Conservation (phyloP, 441 rosid species). For the Erodium texanum region DNA sequence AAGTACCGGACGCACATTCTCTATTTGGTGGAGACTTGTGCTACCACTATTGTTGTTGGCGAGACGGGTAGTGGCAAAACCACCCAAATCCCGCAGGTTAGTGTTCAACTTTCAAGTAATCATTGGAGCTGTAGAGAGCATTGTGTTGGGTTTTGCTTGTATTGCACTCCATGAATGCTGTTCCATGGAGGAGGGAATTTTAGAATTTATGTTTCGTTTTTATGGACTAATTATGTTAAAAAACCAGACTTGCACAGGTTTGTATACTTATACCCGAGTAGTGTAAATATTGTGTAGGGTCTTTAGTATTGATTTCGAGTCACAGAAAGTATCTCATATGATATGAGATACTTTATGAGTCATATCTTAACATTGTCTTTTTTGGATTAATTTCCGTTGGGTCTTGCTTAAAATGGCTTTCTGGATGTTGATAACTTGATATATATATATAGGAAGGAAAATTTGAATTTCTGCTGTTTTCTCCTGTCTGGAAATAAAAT, state of each 20-base stretch:
- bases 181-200: not conserved
- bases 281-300: not conserved
- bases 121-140: not conserved
- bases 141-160: not conserved
- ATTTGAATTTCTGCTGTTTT: not conserved
- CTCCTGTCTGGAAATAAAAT: too few relatives aligned
- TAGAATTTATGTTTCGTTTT: too few relatives aligned
- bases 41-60: conserved; percentile 81
- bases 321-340: not conserved
- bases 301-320: not conserved
- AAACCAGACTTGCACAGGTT: not conserved
- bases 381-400: not conserved
- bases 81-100: conserved; percentile 94
- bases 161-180: not conserved
- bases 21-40: conserved; percentile 78
- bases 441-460: not conserved
- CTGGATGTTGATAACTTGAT: not conserved
- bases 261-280: not conserved
- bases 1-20: conserved; percentile 70
- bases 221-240: not conserved
- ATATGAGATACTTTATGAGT: too few relatives aligned
- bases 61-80: conserved; percentile 99
- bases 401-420: not conserved
- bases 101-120: not conserved
- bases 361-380: not conserved